A percentile compares a stretch with the other conserved stretches of the same genome.
phyloP scores from a whole-genome alignment of 495 filamentous ascomycete species.

The Penicillium herquei region DNA sequence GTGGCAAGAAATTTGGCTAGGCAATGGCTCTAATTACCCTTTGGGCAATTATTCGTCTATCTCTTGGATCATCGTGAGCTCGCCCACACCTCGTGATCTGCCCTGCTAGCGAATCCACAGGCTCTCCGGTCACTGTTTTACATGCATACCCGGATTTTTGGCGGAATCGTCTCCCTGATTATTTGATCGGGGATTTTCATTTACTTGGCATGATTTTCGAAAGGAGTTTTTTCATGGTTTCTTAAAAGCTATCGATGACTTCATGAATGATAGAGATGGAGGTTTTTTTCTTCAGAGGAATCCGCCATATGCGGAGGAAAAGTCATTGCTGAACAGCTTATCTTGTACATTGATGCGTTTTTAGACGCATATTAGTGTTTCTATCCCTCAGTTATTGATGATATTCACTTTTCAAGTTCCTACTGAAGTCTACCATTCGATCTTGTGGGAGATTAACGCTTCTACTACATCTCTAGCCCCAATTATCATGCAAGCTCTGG shows the following conservation, averaged over 20 bases:
- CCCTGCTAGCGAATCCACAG: conserved; percentile 11
- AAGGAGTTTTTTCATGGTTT: conserved; percentile 19
- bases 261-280: conserved; percentile 21
- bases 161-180: conserved; percentile 3
- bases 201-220: neutral
- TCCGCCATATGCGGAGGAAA: neutral
- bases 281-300: conserved; percentile 4
- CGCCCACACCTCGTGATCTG: conserved; percentile 4
- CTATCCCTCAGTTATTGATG: neutral
- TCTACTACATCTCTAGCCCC: no score
- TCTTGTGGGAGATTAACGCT: no score
- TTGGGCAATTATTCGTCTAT: conserved; percentile 8
- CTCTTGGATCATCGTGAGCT: conserved; percentile 10
- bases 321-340: conserved; percentile 13
- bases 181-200: conserved; percentile 9
- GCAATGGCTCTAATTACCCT: conserved; percentile 27
- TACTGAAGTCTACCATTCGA: no score
- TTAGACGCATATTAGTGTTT: neutral
- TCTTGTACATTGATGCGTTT: neutral
- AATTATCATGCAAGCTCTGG: no score
- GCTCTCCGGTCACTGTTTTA: conserved; percentile 12
- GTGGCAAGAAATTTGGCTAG: conserved; percentile 17
- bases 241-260: conserved; percentile 21
- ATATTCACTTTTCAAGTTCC: neutral
- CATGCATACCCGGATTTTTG: conserved; percentile 2